A percentile compares a stretch with the other conserved stretches of the same genome.
phyloP scores from a whole-genome alignment of 2,329 filamentous ascomycete genomes.

The Ophioceras dolichostomum region DNA sequence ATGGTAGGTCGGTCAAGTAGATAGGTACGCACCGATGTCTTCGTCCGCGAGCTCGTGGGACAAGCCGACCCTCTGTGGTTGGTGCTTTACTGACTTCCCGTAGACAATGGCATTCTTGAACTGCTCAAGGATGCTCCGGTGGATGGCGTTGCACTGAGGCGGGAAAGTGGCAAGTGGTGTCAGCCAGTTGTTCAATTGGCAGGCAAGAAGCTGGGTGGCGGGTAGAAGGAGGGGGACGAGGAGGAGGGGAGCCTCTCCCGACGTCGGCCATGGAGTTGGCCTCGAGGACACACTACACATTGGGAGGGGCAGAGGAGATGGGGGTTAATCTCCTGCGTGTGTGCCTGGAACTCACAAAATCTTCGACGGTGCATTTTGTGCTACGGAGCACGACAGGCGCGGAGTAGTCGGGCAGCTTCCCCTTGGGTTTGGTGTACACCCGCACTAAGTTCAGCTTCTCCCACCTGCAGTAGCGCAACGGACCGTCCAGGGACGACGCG shows the following conservation, averaged over 20 bases:
- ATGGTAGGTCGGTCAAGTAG: no score
- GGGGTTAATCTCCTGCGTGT: no score
- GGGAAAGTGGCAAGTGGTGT: background rate
- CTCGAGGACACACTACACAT: no score
- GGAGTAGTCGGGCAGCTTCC: slow-evolving; percentile 83
- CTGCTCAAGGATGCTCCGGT: slow-evolving; percentile 88
- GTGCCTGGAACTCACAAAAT: slow-evolving; percentile 90
- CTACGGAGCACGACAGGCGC: slow-evolving; percentile 80
- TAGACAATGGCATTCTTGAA: slow-evolving; percentile 96
- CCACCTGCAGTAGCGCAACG: no score
- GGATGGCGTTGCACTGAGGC: slow-evolving; percentile 86
- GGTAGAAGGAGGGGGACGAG: no score
- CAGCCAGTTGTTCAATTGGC: slow-evolving; percentile 5
- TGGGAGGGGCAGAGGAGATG: background rate
- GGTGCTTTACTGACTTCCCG: slow-evolving; percentile 96
- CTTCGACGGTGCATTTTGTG: slow-evolving; percentile 79
- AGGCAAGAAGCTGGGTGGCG: no score
- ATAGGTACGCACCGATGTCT: slow-evolving; percentile 73
- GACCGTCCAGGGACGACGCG: no score
- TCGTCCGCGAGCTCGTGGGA: slow-evolving; percentile 88
- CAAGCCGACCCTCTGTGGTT: slow-evolving; percentile 89
- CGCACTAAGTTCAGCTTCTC: slow-evolving; percentile 84
- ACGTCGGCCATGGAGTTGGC: no score
- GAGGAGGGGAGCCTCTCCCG: no score
- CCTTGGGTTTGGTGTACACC: slow-evolving; percentile 98